phyloP scores from a whole-genome alignment of 495 filamentous ascomycete genomes.

The Neurospora tetraspora region DNA sequence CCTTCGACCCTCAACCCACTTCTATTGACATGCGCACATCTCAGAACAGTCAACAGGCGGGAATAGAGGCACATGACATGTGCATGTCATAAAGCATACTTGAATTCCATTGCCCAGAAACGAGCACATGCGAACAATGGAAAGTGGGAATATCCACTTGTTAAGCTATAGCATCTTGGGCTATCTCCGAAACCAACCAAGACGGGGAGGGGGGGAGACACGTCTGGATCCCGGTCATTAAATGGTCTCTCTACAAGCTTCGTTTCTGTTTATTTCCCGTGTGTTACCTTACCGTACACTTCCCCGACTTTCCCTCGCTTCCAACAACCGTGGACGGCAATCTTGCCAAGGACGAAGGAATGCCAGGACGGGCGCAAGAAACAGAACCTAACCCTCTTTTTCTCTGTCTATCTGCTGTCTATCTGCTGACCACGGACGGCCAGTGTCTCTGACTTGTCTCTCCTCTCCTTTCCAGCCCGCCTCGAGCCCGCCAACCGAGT shows the following conservation, averaged over 20 bases:
- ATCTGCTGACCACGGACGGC: neutral
- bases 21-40: neutral
- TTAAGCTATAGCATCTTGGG: neutral
- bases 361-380: neutral
- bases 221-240: neutral
- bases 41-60: neutral
- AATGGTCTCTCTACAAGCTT: neutral
- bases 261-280: neutral
- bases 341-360: neutral
- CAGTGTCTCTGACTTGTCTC: neutral
- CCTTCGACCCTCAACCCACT: neutral
- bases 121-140: neutral
- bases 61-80: neutral
- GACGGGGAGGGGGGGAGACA: neutral
- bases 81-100: neutral
- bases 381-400: neutral
- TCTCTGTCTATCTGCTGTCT: neutral
- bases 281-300: neutral
- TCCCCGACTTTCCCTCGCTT: too few relatives aligned
- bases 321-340: neutral
- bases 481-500: neutral
- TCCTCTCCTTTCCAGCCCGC: neutral
- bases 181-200: neutral
- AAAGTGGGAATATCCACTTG: neutral
- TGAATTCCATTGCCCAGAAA: neutral